Base-by-base conservation (phyloP, 805 yeast species). In the Jamesozyma gamospora region DNA sequence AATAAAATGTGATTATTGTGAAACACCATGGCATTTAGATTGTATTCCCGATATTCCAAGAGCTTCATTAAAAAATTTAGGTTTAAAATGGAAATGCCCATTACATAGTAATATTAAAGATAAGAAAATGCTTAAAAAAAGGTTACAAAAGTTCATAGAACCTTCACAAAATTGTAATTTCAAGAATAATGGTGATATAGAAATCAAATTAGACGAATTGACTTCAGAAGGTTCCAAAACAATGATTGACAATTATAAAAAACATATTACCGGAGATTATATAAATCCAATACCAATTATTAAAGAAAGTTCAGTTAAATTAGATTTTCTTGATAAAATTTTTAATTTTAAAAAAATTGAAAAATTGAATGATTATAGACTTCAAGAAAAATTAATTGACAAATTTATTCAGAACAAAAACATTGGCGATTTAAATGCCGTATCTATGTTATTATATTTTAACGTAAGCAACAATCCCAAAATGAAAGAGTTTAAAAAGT, bases 61-160 rank as follows among this genome's bases (percentile, higher is more conserved):
- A 49, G 70, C 84, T 13, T 67, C 80, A 5, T 74, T 80, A 15
- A 84, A 85, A 51, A 77, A 80, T 31, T 56, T 83, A 33, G 94
- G 92, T 2, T 68, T 69, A 34, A 83, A 79, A 58, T 90, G 96
- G 97, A 78, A 75, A 63, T 92, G 95, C 60, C 97, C 96, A 2
- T 80, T 82, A 49, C 96, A 86, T 63, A 74, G 76, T 16, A 41
- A 25, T 15, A 29, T 28, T 24, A 33, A 9, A 51, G 49, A 36
- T 45, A 46, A 37, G 40, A 63, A 69, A 41, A 63, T 86, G 37
- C 66, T 70, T 52, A 67, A 72, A 47, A 71, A 67, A 48, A 72
- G 68, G 47, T 72, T 70, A 47, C 75, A 75, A 34, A 60, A 68
- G 4, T 62, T 70, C 18, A 55, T 77, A 7, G 82, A 79, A 41